Conservation (phyloP, 768 basidiomycete species). For the Boletus pseudo-olivaceus region DNA sequence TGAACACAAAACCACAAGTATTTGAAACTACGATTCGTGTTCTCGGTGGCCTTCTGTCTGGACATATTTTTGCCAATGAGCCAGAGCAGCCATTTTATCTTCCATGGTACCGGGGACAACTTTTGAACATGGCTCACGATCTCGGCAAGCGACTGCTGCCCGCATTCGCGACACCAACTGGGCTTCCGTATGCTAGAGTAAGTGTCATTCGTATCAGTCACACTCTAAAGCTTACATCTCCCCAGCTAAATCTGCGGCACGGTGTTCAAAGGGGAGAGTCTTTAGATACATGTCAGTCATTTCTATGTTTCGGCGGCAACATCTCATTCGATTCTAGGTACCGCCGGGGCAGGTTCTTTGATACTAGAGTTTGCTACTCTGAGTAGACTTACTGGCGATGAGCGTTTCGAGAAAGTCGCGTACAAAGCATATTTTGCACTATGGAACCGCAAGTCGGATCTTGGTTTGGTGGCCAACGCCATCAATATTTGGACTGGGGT, state of each 20-base stretch:
- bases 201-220: constrained; percentile 3
- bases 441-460: constrained; percentile 86
- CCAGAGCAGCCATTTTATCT: constrained; percentile 65
- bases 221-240: constrained; percentile 1
- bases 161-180: constrained; percentile 89
- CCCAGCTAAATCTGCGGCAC: constrained; percentile 76
- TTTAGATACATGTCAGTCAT: constrained; percentile 73
- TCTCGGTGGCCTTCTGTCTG: constrained; percentile 85
- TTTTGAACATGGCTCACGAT: constrained; percentile 79
- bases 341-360: constrained; percentile 89
- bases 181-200: constrained; percentile 88
- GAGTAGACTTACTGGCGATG: constrained; percentile 86
- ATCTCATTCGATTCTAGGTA: constrained; percentile 46
- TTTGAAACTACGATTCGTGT: constrained; percentile 97
- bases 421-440: constrained; percentile 88
- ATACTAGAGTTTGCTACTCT: constrained; percentile 94
- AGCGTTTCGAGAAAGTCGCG: constrained; percentile 86
- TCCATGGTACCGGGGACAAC: constrained; percentile 81
- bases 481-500: constrained; percentile 83
- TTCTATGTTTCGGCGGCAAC: neutral
- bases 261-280: constrained; percentile 77
- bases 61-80: constrained; percentile 75
- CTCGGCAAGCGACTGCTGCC: constrained; percentile 83
- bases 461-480: constrained; percentile 86
- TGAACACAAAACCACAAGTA: constrained; percentile 95